These are phyloP conservation scores for Metschnikowia arizonensis DNA, from an alignment of 805 yeast genomes.

Conservation along the genomic window DNA sequence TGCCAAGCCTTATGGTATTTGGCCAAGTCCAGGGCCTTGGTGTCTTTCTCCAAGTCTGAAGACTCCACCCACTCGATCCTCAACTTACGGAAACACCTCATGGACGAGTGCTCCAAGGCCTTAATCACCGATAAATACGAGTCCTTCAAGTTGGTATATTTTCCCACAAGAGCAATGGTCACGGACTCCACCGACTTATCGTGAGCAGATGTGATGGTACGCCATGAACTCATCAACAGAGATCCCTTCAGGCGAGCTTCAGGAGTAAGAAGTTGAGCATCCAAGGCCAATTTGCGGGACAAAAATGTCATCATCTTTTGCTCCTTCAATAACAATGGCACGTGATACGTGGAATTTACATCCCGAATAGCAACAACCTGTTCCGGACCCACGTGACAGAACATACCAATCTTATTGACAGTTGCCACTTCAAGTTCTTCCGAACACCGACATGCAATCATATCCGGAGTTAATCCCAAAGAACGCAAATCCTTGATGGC, in stretches of 20 bases:
- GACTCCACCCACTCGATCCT: constrained; percentile 97
- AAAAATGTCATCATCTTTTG: constrained; percentile 79
- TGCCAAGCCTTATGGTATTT: constrained; percentile 96
- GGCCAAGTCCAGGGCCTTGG: constrained; percentile 60
- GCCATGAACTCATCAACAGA: constrained; percentile 72
- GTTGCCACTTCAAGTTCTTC: constrained; percentile 76
- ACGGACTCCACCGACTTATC: constrained; percentile 84
- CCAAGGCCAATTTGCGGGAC: constrained; percentile 60
- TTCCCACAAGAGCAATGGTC: constrained; percentile 94
- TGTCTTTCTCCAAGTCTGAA: constrained; percentile 75
- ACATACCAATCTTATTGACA: constrained; percentile 96
- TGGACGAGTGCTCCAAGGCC: constrained; percentile 90
- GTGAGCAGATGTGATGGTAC: constrained; percentile 66
- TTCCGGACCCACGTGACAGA: constrained; percentile 97
- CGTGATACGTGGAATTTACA: constrained; percentile 95
- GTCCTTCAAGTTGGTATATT: constrained; percentile 93
- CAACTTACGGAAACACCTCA: constrained; percentile 80
- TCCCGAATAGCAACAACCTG: constrained; percentile 97
- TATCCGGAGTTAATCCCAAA: constrained; percentile 89
- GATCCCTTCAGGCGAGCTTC: constrained; percentile 65
- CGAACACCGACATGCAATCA: constrained; percentile 96
- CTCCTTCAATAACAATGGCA: constrained; percentile 84
- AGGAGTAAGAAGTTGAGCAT: constrained; percentile 36
- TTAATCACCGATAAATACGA: constrained; percentile 92
- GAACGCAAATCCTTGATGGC: constrained; percentile 96